Base-by-base conservation (phyloP, 441 rosid species). In the Populus hybrid region DNA sequence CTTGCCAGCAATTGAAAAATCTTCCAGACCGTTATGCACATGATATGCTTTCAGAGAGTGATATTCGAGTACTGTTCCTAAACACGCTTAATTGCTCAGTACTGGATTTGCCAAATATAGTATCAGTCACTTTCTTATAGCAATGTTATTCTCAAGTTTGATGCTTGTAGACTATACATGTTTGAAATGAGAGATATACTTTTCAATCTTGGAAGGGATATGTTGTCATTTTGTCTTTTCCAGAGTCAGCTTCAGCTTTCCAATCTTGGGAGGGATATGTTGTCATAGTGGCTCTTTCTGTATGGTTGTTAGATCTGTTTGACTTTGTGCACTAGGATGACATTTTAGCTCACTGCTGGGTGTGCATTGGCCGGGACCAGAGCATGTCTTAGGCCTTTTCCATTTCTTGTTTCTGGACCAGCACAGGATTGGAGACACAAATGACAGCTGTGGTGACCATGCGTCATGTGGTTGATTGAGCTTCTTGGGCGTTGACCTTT, bases 21-120 rank as follows among this genome's bases (percentile, higher is more conserved):
- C 91, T 90, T 81, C 94, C 95, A 79, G 98, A 92, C 69, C 89
- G 90, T 69, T 83, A 79, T 77, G 81, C 86, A 70, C 99, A 95
- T 88, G 94, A 97, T 83, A 84, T 84, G 88, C 98, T 97, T 70
- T 90, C 97, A 8, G 89, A 83, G 79, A 90, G 76, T 79, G 99
- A 97, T 81, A 85, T 97, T 82, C 89, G n/a, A 4, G 61, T 53
- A 53, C 7, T 53, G 21, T 53, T 53, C n/a, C 21, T 53, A 53
- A 53, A 53, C 61, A 5, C 61, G 6, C 61, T 53, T 6, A 53
- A 53, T 53, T 53, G 61, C 61, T 53, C 7, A 6, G 6, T 53
- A 53, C 61, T 53, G 61, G 61, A 53, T 53, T 53, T 53, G n/a
- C 61, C 61, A 53, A 46, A 18, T 53, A 53, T 53, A 53, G 2